These are phyloP conservation scores for Chaetoceros tenuissimus DNA, from an alignment of 108 stramenopile genomes.

Conservation along the genomic window DNA sequence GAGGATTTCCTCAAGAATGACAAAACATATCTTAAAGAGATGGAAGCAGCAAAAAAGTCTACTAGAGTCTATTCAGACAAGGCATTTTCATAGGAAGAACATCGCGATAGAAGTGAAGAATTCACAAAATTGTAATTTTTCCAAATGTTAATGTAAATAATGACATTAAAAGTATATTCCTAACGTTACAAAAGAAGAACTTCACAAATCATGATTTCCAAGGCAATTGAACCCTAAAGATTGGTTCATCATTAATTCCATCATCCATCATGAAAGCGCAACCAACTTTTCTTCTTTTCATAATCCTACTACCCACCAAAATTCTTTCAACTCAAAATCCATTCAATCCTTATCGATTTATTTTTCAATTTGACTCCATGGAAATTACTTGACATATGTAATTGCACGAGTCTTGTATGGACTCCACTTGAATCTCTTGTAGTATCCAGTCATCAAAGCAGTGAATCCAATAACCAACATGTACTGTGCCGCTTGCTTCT, in stretches of 20 bases:
- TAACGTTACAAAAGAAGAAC: no score
- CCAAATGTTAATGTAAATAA: no score
- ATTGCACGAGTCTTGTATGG: slow-evolving; percentile 96
- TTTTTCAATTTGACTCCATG: slow-evolving; percentile 1
- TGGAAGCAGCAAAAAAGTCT: slow-evolving; percentile 22
- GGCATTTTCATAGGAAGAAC: background rate
- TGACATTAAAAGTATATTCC: no score
- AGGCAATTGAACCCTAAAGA: no score
- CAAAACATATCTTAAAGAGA: slow-evolving; percentile 45
- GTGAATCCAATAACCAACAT: slow-evolving; percentile 76
- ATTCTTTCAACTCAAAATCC: background rate
- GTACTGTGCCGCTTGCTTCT: slow-evolving; percentile 90
- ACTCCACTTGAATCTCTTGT: slow-evolving; percentile 98
- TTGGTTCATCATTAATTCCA: background rate
- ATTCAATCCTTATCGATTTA: slow-evolving; percentile 4
- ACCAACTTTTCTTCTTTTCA: background rate
- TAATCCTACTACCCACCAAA: slow-evolving; percentile 1
- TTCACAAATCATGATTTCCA: no score
- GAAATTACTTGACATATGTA: slow-evolving; percentile 85
- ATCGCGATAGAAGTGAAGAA: background rate
- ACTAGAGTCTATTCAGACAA: no score
- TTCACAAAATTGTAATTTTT: background rate
- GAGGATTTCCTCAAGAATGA: slow-evolving; percentile 64
- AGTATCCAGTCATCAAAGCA: slow-evolving; percentile 83
- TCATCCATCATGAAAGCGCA: background rate